Evolutionary conservation across 805 yeast species (phyloP), one percentile per base, ranked within the genome.

Genomic region (Candida chilensis): DNA sequence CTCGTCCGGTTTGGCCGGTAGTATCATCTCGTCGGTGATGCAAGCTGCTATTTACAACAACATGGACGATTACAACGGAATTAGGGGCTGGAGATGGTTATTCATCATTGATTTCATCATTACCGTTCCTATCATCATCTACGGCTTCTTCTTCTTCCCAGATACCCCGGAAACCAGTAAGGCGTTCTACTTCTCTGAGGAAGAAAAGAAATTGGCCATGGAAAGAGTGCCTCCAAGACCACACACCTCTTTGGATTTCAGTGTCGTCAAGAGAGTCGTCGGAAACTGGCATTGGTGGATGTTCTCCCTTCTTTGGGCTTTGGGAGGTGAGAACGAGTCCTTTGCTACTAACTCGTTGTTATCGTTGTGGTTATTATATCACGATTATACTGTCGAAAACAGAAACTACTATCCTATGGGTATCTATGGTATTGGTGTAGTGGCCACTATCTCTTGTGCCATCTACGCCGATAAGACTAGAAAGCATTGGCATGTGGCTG

Each of bases 31-130:
- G 26, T 68, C 74, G 1, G 62, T 68, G n/a, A 60, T 74, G 67
- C 79, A 73, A 43, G 64, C 67, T n/a, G 68, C 72, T 3, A 71
- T 72, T 21, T 64, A 61, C 40, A 50, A 45, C 13, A 58, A 60
- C 38, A 54, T 72, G 59, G 58, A 67, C 38, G 67, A 71, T 32
- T 45, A 39, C 14, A 47, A 50, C n/a, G 77, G 77, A 1, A 45
- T 74, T 11, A 60, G 63, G 3, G 82, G 83, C 5, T 75, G 81
- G 81, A 61, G 77, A 47, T 75, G 82, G 82, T 46, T 75, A n/a
- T 77, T 74, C 43, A 69, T 77, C 27, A 71, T 76, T 37, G 81
- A 76, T 48, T 74, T 72, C 38, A 41, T 71, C 19, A 60, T 75
- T 27, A 74, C 82, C 1, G 42, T 75, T 3, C 80, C 80, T 2